Conservation (phyloP, 257 asterid species). For the Solanum virginianum region DNA sequence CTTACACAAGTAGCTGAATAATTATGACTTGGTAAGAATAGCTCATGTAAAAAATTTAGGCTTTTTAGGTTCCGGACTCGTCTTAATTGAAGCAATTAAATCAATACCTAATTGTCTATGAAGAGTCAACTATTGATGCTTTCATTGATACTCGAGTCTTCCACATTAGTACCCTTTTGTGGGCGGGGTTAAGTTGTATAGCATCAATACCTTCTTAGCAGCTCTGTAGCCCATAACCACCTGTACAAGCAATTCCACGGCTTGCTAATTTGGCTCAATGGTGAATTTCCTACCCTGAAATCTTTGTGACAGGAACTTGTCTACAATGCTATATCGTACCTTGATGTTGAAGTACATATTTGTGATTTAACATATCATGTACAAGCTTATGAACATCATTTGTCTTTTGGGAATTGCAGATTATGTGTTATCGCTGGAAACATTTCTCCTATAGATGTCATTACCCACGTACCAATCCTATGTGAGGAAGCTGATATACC, state of each 20-base stretch:
- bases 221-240: not conserved
- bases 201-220: not conserved
- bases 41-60: not conserved
- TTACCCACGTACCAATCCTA: slow-evolving; percentile 78
- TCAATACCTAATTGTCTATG: not conserved
- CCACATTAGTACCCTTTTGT: not conserved
- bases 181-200: not conserved
- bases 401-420: slow-evolving; percentile 29
- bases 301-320: not conserved
- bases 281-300: not conserved
- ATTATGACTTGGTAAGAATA: not conserved
- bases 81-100: not conserved
- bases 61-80: not conserved
- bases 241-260: not conserved
- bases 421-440: slow-evolving; percentile 89
- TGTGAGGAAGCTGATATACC: slow-evolving; percentile 86
- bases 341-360: not conserved
- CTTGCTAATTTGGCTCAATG: not conserved
- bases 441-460: slow-evolving; percentile 86
- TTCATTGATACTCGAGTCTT: not conserved
- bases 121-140: not conserved
- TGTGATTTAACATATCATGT: not conserved
- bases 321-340: not conserved
- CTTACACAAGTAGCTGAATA: not conserved
- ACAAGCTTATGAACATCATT: not conserved